Percentiles rank a stretch among this genome's conserved stretches.
Conservation (phyloP, 148 eudicot species). For the Cornus controversa region DNA sequence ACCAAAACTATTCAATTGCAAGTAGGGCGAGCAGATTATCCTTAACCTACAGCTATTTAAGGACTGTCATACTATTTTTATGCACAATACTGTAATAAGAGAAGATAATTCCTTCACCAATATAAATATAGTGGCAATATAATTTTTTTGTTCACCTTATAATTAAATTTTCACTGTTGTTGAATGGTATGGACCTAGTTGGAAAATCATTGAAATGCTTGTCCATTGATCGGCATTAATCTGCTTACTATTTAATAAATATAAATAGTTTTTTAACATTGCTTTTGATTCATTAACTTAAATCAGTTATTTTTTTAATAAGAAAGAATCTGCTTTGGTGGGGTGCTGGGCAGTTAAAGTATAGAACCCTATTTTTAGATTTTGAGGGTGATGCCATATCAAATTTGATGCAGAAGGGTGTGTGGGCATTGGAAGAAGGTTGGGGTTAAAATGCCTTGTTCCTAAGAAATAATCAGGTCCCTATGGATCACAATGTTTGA, state of each 20-base stretch:
- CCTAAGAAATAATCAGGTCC: no score
- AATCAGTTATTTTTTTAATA: background rate
- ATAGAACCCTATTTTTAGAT: background rate
- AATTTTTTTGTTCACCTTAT: no score
- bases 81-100: no score
- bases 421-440: background rate
- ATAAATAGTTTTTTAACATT: background rate
- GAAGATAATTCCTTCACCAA: no score
- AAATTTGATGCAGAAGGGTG: background rate
- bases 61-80: no score
- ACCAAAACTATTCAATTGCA: slow-evolving; percentile 1
- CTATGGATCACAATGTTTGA: no score
- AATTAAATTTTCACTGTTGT: background rate
- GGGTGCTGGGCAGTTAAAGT: background rate
- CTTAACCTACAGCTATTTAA: no score
- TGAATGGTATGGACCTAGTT: background rate
- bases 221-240: background rate
- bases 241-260: background rate
- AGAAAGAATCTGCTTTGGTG: background rate
- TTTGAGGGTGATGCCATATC: background rate
- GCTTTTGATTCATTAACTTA: background rate
- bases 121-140: no score
- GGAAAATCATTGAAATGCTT: background rate
- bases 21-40: background rate
- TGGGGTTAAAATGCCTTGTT: background rate